Evolutionary conservation across 1,284 basidiomycete genomes (phyloP).

Genomic region (Exobasidium cylindrosporum): DNA sequence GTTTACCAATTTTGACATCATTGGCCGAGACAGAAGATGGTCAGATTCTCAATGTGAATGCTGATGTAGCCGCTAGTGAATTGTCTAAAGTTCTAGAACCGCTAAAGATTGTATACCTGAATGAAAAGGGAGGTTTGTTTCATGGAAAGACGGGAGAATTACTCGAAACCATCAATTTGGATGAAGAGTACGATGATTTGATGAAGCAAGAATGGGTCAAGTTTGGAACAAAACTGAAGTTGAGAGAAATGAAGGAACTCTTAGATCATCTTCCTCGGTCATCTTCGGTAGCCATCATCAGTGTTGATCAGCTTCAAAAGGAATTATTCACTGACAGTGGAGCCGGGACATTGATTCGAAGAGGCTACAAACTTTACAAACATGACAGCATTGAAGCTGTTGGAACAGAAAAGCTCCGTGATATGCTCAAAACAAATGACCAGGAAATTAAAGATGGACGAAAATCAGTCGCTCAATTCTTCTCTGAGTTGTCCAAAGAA

Average conservation of each 20-base stretch:
- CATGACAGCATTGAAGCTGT: slow-evolving; percentile 76
- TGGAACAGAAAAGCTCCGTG: slow-evolving; percentile 78
- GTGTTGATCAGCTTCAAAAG: slow-evolving; percentile 86
- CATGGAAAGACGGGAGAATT: slow-evolving; percentile 71
- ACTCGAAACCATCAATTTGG: slow-evolving; percentile 91
- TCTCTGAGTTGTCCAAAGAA: slow-evolving; percentile 65
- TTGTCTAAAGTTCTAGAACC: slow-evolving; percentile 55
- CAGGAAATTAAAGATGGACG: slow-evolving; percentile 81
- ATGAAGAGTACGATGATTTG: slow-evolving; percentile 94
- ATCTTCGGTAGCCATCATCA: slow-evolving; percentile 97
- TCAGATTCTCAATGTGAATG: slow-evolving; percentile 55
- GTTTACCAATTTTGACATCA: slow-evolving; percentile 54
- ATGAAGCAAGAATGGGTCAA: slow-evolving; percentile 99
- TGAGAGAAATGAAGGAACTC: slow-evolving; percentile 98
- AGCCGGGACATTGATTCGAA: slow-evolving; percentile 93
- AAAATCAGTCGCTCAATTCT: slow-evolving; percentile 83
- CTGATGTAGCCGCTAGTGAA: slow-evolving; percentile 54
- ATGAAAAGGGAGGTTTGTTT: slow-evolving; percentile 96
- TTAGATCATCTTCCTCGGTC: slow-evolving; percentile 96
- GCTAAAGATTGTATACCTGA: slow-evolving; percentile 94
- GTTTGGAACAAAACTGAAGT: slow-evolving; percentile 97
- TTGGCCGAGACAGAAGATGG: slow-evolving; percentile 53
- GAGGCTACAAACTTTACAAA: slow-evolving; percentile 96
- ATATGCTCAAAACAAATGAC: slow-evolving; percentile 74
- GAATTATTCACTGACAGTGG: slow-evolving; percentile 98